Conservation (phyloP, 257 asterid species). For the Nicotiana paniculata region DNA sequence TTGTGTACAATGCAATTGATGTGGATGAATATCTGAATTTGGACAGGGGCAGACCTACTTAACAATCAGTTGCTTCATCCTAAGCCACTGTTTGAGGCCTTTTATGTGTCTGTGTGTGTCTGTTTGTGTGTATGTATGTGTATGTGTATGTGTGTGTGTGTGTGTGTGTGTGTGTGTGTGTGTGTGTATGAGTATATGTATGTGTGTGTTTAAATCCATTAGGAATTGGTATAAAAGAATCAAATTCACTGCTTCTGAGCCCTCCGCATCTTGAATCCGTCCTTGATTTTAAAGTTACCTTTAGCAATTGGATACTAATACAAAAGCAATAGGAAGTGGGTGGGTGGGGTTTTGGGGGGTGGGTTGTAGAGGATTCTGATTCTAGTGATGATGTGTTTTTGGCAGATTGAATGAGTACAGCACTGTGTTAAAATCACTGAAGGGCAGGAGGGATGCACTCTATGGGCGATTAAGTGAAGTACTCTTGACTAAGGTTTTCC, state of each 20-base stretch:
- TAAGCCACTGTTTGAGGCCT: neutral
- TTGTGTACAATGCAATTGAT: neutral
- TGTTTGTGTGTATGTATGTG: too few relatives aligned
- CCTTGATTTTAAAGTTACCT: neutral
- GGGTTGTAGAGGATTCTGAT: neutral
- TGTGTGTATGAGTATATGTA: too few relatives aligned
- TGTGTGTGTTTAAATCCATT: too few relatives aligned
- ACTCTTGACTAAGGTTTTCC: conserved; percentile 70
- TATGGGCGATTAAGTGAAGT: conserved; percentile 68
- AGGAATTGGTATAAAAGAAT: too few relatives aligned
- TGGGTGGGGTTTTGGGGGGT: neutral
- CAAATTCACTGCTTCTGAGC: neutral
- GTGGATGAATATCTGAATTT: neutral
- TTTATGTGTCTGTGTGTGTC: too few relatives aligned
- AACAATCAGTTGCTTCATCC: neutral
- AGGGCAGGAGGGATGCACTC: conserved; percentile 64
- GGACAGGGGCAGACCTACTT: neutral
- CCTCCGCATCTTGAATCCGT: neutral
- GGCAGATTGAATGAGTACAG: conserved; percentile 69
- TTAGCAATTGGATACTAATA: neutral
- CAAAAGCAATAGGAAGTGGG: neutral
- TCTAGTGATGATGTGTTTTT: conserved; percentile 13
- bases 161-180: too few relatives aligned
- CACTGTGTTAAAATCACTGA: conserved; percentile 47
- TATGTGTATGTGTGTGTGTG: too few relatives aligned